phyloP scores from a whole-genome alignment of 768 basidiomycete genomes.

The Tylopilus felleus region DNA sequence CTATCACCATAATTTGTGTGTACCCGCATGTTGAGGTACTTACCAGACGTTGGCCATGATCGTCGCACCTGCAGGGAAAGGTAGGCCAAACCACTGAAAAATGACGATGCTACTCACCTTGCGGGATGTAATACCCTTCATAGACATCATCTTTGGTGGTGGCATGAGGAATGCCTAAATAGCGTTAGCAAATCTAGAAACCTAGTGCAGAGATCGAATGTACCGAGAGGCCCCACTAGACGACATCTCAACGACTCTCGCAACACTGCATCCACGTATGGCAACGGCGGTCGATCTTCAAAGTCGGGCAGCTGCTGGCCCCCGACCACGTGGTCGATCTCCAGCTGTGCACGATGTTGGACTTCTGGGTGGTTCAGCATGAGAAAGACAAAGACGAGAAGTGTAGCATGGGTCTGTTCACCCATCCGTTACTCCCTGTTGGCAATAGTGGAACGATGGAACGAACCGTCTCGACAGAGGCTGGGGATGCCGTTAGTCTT shows the following conservation, averaged over 20 bases:
- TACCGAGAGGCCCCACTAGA: constrained; percentile 26
- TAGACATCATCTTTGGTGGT: too few species aligned
- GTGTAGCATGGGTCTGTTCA: not conserved
- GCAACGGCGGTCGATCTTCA: constrained; percentile 26
- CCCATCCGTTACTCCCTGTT: not conserved
- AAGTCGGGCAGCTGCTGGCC: constrained; percentile 30
- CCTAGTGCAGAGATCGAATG: not conserved
- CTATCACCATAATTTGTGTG: too few species aligned
- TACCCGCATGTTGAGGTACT: too few species aligned
- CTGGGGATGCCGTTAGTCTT: too few species aligned
- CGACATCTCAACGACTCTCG: constrained; percentile 33
- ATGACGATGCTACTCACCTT: too few species aligned
- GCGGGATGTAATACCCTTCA: too few species aligned
- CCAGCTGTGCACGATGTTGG: constrained; percentile 32
- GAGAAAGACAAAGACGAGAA: constrained; percentile 29
- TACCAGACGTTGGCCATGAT: too few species aligned
- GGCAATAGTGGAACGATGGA: too few species aligned
- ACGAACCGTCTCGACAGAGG: too few species aligned
- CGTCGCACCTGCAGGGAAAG: too few species aligned
- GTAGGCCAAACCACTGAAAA: too few species aligned
- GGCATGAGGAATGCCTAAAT: too few species aligned
- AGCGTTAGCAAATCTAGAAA: constrained; percentile 40
- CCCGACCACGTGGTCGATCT: constrained; percentile 32
- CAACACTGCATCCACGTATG: constrained; percentile 34
- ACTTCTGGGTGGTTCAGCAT: constrained; percentile 30